Base-by-base conservation (phyloP, 371 early-diverging fungal genomes). In the Mycotypha africana region DNA sequence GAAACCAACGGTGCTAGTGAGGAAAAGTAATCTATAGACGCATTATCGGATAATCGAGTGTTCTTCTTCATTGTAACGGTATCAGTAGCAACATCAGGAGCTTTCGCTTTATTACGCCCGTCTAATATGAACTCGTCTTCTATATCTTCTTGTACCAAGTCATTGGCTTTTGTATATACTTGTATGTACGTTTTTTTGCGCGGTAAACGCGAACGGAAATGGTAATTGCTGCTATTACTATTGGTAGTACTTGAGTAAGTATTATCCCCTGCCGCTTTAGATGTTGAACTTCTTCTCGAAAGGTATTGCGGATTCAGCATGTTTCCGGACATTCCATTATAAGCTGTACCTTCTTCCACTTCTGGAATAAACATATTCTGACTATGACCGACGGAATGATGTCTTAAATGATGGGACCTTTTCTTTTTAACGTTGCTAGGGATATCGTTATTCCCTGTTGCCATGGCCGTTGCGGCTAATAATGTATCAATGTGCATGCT, bases 151-250 rank as follows among this genome's bases (percentile, higher is more conserved):
- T 70, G 64, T 2, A 80, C 78, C 1, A 81, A 75, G 19, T 81
- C 84, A 21, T 78, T 80, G 8, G 74, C 76, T 38, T 70, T 80
- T 4, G 69, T 67, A 37, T 80, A 86, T 1, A 86, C 79, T 42
- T 84, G 82, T 48, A 86, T 80, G 17, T 60, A 68, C 2, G 85
- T 76, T 39, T 67, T 71, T 30, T 76, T 76, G 4, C 73, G 57
- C 9, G 69, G 74, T 7, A 69, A 43, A 17, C 63, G 59, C 6
- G 64, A 66, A 7, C 74, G 54, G 24, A 68, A 70, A 4, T 53
- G 38, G 14, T 21, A 38, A 32, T 43, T 30, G 1, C 54, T 32
- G 4, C 23, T 50, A 8, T 23, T 34, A 28, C 41, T 51, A 14
- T 43, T n/a, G n/a, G n/a, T n/a, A n/a, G n/a, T n/a, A n/a, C n/a